Conservation (phyloP, 208 protist species). For the Endotrypanum monterogeii region DNA sequence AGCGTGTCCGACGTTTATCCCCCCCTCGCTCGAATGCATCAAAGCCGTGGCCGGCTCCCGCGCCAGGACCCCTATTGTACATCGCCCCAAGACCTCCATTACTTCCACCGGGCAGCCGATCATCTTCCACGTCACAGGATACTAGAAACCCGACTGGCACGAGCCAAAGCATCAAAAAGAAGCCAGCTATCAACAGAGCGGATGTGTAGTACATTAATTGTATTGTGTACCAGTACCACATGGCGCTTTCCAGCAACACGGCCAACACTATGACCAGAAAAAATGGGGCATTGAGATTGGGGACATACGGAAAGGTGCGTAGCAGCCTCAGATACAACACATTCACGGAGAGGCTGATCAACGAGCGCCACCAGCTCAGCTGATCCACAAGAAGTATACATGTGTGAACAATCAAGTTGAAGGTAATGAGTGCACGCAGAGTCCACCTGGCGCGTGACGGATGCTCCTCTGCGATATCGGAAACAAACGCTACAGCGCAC, state of each 20-base stretch:
- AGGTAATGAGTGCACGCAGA: conserved; percentile 36
- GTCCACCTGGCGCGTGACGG: conserved; percentile 36
- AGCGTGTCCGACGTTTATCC: conserved; percentile 17
- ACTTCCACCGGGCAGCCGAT: conserved; percentile 48
- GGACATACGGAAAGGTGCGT: conserved; percentile 45
- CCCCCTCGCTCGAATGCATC: neutral
- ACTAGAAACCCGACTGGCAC: conserved; percentile 54
- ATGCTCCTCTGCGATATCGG: conserved; percentile 62
- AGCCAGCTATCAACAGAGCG: conserved; percentile 26
- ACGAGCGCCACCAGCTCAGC: conserved; percentile 52
- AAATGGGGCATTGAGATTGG: conserved; percentile 29
- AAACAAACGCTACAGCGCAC: conserved; percentile 40
- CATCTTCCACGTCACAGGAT: conserved; percentile 49
- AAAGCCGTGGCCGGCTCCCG: neutral
- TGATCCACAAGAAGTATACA: conserved; percentile 51
- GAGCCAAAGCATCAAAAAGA: conserved; percentile 68
- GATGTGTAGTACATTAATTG: conserved; percentile 35
- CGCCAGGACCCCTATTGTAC: neutral
- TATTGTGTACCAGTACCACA: conserved; percentile 53
- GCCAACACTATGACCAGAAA: conserved; percentile 27
- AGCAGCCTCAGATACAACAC: conserved; percentile 49
- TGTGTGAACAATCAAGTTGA: conserved; percentile 42
- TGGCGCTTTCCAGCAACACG: conserved; percentile 41
- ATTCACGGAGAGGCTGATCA: conserved; percentile 51
- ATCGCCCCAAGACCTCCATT: conserved; percentile 1